Percentiles rank a stretch among this genome's conserved stretches.
phyloP scores from a whole-genome alignment of 2,329 filamentous ascomycete species.

The Graphilbum sp. region DNA sequence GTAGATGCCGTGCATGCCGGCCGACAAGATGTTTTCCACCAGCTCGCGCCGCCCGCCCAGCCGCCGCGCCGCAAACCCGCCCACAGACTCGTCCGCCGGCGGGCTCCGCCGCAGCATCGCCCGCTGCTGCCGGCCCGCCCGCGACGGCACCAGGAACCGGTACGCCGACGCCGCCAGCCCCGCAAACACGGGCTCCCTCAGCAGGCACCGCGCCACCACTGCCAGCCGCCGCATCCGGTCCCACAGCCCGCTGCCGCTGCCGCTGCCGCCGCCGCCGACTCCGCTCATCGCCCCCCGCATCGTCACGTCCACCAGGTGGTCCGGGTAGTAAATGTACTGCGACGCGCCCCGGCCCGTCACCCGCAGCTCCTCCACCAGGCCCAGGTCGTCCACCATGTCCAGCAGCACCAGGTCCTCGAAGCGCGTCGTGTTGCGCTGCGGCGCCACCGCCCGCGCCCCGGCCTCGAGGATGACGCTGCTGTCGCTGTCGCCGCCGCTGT shows the following conservation, averaged over 20 bases:
- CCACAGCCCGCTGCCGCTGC: background rate
- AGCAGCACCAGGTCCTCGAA: conserved; percentile 51
- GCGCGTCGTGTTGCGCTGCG: conserved; percentile 22
- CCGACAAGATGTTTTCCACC: conserved; percentile 60
- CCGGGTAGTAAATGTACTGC: conserved; percentile 78
- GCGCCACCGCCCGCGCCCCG: conserved; percentile 62
- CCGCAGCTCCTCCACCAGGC: conserved; percentile 28
- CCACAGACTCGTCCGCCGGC: conserved; percentile 52
- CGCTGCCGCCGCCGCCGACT: background rate
- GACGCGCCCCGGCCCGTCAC: conserved; percentile 30
- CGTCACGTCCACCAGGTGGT: conserved; percentile 50
- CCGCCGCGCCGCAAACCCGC: conserved; percentile 42
- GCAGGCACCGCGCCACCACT: conserved; percentile 14
- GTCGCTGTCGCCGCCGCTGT: conserved; percentile 4
- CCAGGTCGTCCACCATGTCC: conserved; percentile 39
- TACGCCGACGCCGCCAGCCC: conserved; percentile 13
- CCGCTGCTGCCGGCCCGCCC: background rate
- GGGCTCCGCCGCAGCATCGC: background rate
- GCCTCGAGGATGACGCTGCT: conserved; percentile 56
- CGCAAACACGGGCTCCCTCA: conserved; percentile 39
- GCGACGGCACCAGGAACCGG: conserved; percentile 1
- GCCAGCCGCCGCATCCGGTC: background rate
- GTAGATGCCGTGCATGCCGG: conserved; percentile 73
- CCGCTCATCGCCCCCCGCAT: background rate
- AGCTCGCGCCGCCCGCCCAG: conserved; percentile 31